Evolutionary conservation across 202 grass and related monocot genomes (phyloP).

Genomic region (Setaria italica): DNA sequence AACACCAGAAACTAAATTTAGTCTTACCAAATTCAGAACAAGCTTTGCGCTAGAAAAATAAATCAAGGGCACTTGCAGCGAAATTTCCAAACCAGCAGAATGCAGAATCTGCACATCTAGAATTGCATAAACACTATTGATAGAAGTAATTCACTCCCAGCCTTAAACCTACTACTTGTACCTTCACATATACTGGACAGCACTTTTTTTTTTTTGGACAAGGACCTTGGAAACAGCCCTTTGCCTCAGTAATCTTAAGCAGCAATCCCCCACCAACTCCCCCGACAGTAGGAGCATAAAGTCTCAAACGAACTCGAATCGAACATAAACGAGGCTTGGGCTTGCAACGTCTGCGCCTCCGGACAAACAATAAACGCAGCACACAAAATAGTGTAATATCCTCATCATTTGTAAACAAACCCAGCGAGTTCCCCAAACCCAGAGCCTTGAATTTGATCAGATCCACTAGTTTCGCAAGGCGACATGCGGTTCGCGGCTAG

Average conservation of each 20-base stretch:
- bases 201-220: too few relatives aligned
- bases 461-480: conserved; percentile 17
- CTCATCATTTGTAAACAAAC: neutral
- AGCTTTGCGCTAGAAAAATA: neutral
- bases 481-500: neutral
- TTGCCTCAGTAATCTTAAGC: neutral
- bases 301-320: neutral
- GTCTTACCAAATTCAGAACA: neutral
- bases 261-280: neutral
- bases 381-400: neutral
- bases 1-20: neutral
- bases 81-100: neutral
- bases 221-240: neutral
- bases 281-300: neutral
- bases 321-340: neutral
- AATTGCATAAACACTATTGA: neutral
- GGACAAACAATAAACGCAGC: neutral
- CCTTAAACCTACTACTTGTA: neutral
- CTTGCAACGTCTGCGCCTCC: neutral
- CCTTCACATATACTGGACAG: neutral
- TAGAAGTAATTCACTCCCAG: neutral
- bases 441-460: conserved; percentile 35
- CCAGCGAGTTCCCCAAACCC: neutral
- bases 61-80: neutral
- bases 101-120: neutral